Evolutionary conservation across 495 filamentous ascomycete genomes (phyloP), one percentile per base, ranked within the genome.

Genomic region (Cryomyces minteri): DNA sequence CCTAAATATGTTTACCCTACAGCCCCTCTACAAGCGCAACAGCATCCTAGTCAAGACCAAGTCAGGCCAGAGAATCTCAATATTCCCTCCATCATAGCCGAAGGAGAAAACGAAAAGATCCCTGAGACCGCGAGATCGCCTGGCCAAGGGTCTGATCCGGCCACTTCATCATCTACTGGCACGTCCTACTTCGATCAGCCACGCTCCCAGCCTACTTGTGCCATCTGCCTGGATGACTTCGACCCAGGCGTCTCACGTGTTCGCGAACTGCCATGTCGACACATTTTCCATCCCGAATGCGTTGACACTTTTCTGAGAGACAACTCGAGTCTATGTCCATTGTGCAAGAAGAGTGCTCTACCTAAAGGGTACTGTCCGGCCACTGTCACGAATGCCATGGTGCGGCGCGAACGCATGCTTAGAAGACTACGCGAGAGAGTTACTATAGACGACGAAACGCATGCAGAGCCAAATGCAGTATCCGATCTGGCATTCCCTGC

Each of bases 211-310:
- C 77, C 80, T 0, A 76, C 69, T 5, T 95, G 88, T 55, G 70
- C 78, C 5, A 93, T 95, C 47, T 96, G 88, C 53, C 71, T 93
- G 2, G 84, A 90, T 14, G 73, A 84, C 47, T 96, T 82, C 57
- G 68, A 76, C 28, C 72, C 18, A 2, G 18, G 77, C 12, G 68
- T 70, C 6, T 79, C 85, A 0, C 70, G 71, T 25, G 82, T 94
- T 48, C 80, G 86, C 34, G 83, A 92, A 58, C 67, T 95, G 4
- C 78, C 82, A 0, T 96, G 88, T 51, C 73, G 80, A 0, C 88
- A 96, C 56, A 87, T 94, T 46, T 96, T 85, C 62, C 86, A 96
- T 45, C 77, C 84, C 3, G 77, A 77, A 38, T 96, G 88, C 58
- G 84, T 96, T 51, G 86, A 95, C 56, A 65, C 71, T 8, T 88